A percentile compares a stretch with the other conserved stretches of the same genome.
Conservation (phyloP, 139 green algal genomes). For the Volvox reticuliferus region DNA sequence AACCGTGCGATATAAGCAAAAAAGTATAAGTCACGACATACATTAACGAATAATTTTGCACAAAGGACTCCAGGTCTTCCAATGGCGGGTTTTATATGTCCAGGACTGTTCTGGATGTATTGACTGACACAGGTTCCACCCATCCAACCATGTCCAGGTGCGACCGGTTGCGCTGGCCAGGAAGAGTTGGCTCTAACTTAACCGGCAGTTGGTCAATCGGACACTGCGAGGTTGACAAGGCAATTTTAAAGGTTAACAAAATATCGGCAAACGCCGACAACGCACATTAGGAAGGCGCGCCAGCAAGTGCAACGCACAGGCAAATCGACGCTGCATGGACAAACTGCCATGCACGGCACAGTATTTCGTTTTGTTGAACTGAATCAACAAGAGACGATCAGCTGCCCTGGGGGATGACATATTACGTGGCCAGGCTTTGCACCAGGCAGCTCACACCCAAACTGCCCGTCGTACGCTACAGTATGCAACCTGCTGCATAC, state of each 20-base stretch:
- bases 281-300: too few species aligned
- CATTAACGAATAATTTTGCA: too few species aligned
- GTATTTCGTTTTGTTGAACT: neutral
- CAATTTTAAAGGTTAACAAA: neutral
- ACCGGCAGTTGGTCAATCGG: slow-evolving; percentile 36
- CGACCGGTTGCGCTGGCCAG: neutral
- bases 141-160: slow-evolving; percentile 3
- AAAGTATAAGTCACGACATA: too few species aligned
- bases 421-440: too few species aligned
- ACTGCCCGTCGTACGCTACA: neutral
- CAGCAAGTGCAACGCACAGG: too few species aligned
- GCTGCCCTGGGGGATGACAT: too few species aligned
- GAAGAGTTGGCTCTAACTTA: slow-evolving; percentile 14
- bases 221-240: neutral
- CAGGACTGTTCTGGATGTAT: neutral
- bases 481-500: neutral
- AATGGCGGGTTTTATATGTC: neutral
- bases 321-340: too few species aligned
- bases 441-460: too few species aligned
- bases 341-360: neutral
- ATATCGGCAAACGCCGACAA: too few species aligned
- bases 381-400: too few species aligned
- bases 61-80: neutral
- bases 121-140: neutral
- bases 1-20: too few species aligned